Percentiles rank a stretch among this genome's conserved stretches.
Evolutionary conservation across 306 rosid species (phyloP).

Genomic region (Begonia masoniana): DNA sequence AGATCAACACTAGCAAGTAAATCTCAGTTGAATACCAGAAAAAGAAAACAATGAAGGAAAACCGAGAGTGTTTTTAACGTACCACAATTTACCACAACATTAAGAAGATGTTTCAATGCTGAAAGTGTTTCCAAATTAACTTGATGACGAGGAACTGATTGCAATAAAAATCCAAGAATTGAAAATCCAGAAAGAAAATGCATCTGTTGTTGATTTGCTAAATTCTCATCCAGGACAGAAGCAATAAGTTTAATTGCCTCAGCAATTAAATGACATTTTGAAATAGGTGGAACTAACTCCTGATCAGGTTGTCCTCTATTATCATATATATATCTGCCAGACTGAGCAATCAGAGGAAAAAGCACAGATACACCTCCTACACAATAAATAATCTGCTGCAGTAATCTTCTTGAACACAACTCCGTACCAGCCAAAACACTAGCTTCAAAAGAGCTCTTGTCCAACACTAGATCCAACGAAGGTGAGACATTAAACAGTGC

Average conservation of each 20-base stretch:
- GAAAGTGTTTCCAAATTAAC: constrained; percentile 78
- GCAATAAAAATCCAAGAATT: constrained; percentile 85
- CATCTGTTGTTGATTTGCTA: constrained; percentile 95
- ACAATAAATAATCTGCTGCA: constrained; percentile 88
- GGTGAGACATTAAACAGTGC: constrained; percentile 84
- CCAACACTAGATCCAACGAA: constrained; percentile 39
- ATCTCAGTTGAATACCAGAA: constrained; percentile 12
- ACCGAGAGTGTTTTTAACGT: constrained; percentile 3
- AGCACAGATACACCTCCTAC: constrained; percentile 96
- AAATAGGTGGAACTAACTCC: constrained; percentile 20
- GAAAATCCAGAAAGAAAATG: constrained; percentile 93
- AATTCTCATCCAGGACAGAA: constrained; percentile 79
- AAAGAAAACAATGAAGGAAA: constrained; percentile 2
- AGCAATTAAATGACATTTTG: constrained; percentile 51
- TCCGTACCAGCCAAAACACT: constrained; percentile 77
- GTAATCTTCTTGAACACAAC: constrained; percentile 79
- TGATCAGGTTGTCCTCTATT: constrained; percentile 31
- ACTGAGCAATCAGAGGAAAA: constrained; percentile 79
- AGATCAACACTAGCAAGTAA: constrained; percentile 10
- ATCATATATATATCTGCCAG: constrained; percentile 48
- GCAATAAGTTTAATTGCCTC: constrained; percentile 87
- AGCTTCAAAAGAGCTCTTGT: constrained; percentile 72
- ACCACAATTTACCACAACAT: constrained; percentile 76
- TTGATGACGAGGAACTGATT: constrained; percentile 69
- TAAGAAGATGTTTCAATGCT: constrained; percentile 71